phyloP scores from a whole-genome alignment of 2,329 filamentous ascomycete genomes.

The Pyrenochaeta sp. region DNA sequence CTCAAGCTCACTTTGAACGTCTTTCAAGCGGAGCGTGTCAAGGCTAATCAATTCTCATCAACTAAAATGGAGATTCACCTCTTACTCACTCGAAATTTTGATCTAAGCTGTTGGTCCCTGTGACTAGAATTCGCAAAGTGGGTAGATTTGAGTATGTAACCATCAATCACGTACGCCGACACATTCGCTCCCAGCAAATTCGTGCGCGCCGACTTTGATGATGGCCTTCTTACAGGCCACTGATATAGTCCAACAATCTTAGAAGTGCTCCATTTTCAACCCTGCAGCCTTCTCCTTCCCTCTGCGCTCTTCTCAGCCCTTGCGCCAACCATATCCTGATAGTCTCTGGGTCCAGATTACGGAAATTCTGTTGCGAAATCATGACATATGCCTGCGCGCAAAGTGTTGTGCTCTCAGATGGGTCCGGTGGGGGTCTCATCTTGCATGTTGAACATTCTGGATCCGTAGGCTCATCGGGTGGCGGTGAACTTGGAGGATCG shows the following conservation, averaged over 20 bases:
- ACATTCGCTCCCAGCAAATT: too few species aligned
- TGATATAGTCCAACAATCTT: slow-evolving; percentile 47
- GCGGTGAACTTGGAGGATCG: slow-evolving; percentile 12
- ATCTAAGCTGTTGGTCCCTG: too few species aligned
- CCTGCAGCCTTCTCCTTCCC: slow-evolving; percentile 44
- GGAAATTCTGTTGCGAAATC: slow-evolving; percentile 46
- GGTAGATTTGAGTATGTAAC: too few species aligned
- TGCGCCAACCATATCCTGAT: slow-evolving; percentile 44
- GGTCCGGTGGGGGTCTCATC: slow-evolving; percentile 32
- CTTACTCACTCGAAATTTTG: too few species aligned
- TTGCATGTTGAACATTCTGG: slow-evolving; percentile 40
- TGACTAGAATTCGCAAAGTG: too few species aligned
- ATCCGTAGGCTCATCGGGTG: slow-evolving; percentile 3
- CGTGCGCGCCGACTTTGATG: too few species aligned
- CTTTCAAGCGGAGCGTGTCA: too few species aligned
- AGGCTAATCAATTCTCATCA: too few species aligned
- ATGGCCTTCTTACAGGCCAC: slow-evolving; percentile 26
- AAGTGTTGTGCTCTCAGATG: slow-evolving; percentile 43
- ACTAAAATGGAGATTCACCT: too few species aligned
- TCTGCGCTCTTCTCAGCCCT: slow-evolving; percentile 37
- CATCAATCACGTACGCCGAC: too few species aligned
- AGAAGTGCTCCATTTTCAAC: slow-evolving; percentile 47
- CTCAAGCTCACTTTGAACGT: too few species aligned
- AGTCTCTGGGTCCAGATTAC: slow-evolving; percentile 39
- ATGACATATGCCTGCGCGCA: slow-evolving; percentile 46